Conservation (phyloP, 768 basidiomycete species). For the Hygrocybe coccinea region DNA sequence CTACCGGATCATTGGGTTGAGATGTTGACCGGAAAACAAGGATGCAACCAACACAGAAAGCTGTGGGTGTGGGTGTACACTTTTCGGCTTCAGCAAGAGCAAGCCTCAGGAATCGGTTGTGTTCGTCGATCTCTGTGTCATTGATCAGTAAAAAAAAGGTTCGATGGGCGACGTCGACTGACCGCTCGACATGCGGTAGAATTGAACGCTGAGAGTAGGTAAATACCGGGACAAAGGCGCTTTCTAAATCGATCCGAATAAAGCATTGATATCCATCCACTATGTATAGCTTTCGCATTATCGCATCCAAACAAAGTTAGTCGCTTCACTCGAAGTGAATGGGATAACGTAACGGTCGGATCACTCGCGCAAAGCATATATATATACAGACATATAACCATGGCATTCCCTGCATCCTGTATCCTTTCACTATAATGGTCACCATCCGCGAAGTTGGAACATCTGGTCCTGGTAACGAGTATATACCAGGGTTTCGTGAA, state of each 20-base stretch:
- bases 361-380: no score
- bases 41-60: constrained; percentile 91
- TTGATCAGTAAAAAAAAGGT: no score
- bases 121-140: constrained; percentile 13
- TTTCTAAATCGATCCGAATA: no score
- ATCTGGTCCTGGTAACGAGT: neutral
- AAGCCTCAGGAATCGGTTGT: constrained; percentile 46
- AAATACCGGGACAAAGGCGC: no score
- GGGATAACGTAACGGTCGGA: neutral
- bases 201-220: no score
- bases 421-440: neutral
- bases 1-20: constrained; percentile 36
- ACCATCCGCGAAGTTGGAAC: neutral
- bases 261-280: no score
- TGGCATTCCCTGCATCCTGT: no score
- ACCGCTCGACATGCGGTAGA: no score
- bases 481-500: neutral
- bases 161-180: neutral
- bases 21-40: constrained; percentile 49
- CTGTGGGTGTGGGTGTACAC: constrained; percentile 64
- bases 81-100: constrained; percentile 70
- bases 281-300: no score
- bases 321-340: neutral
- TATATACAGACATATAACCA: no score
- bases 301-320: no score